phyloP scores from a whole-genome alignment of 805 yeast species.

The Teunomyces barrocoloradensis region DNA sequence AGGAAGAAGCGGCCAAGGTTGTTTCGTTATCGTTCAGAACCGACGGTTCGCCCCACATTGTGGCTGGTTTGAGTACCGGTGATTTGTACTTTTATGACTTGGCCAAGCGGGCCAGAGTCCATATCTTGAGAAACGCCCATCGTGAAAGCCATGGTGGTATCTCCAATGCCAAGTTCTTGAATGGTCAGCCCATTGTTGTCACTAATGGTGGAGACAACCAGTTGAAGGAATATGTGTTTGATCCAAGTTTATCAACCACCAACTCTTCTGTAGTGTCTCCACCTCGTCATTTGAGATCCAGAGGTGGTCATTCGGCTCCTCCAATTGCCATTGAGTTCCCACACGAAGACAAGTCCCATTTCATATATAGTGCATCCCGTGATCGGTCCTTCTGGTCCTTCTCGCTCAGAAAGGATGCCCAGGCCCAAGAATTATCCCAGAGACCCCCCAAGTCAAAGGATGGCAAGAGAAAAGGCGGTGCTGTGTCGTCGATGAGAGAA shows the following conservation, averaged over 20 bases:
- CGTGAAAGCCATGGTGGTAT: conserved; percentile 75
- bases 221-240: conserved; percentile 87
- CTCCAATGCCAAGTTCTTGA: conserved; percentile 66
- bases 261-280: conserved; percentile 71
- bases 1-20: conserved; percentile 39
- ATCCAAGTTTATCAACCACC: conserved; percentile 74
- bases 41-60: conserved; percentile 83
- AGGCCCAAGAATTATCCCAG: conserved; percentile 90
- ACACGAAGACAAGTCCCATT: conserved; percentile 73
- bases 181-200: conserved; percentile 88
- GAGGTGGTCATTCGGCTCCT: conserved; percentile 98
- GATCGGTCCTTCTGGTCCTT: conserved; percentile 89
- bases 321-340: conserved; percentile 76
- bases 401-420: conserved; percentile 93
- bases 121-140: conserved; percentile 71
- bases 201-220: conserved; percentile 91
- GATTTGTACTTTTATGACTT: conserved; percentile 85
- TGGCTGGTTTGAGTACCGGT: conserved; percentile 75
- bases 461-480: conserved; percentile 52
- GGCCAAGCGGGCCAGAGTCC: conserved; percentile 68
- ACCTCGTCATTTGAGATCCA: conserved; percentile 85
- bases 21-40: conserved; percentile 82
- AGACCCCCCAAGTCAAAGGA: conserved; percentile 43
- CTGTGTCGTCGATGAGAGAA: conserved; percentile 50
- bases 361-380: conserved; percentile 77